Evolutionary conservation across 2,329 filamentous ascomycete species (phyloP), one percentile per base, ranked within the genome.

Genomic region (Scopulariopsis brevicaulis): DNA sequence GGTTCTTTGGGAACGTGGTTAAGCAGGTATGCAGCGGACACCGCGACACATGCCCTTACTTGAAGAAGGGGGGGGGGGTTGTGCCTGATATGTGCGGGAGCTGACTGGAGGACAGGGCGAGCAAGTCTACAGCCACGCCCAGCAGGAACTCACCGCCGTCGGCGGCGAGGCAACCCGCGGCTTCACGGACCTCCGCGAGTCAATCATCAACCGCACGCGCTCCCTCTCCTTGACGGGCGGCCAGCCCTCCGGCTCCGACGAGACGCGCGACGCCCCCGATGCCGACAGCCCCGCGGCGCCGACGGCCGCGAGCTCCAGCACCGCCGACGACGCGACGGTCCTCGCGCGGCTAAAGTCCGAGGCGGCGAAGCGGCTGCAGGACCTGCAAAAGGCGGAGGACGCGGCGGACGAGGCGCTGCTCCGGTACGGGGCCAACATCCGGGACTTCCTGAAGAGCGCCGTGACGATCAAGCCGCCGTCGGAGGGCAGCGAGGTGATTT

Each of bases 401-500:
- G 93, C 93, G 4, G 94, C 94, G 8, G 94, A 99, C 69, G 94
- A 97, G 71, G 94, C 94, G 0, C 82, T 99, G 11, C 76, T 97
- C 64, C 89, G 90, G 63, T 96, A 97, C 66, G 94, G 94, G 24
- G 84, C 85, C 59, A 96, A 94, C 65, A 84, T 99, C 54, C 82
- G 90, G 43, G 88, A 93, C 71, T 97, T 96, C 73, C 77, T 99
- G 61, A 84, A 86, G 56, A 93, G 99, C 63, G 94, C 94, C 55
- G 88, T 99, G 59, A 90, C 82, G 57, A 90, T 99, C 64, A 86
- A 90, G 18, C 88, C 92, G 0, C 90, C 90, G 0, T 75, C 77
- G 4, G 77, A 75, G 1, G 75, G 75, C 4, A 77, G 69, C 63
- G 77, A 86, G 54, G 83, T 96, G 35, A 77, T 96, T 4, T 99